A percentile compares a stretch with the other conserved stretches of the same genome.
These are phyloP conservation scores for Fusarium begoniae DNA, from an alignment of 2,329 filamentous ascomycete species.

Conservation along the genomic window DNA sequence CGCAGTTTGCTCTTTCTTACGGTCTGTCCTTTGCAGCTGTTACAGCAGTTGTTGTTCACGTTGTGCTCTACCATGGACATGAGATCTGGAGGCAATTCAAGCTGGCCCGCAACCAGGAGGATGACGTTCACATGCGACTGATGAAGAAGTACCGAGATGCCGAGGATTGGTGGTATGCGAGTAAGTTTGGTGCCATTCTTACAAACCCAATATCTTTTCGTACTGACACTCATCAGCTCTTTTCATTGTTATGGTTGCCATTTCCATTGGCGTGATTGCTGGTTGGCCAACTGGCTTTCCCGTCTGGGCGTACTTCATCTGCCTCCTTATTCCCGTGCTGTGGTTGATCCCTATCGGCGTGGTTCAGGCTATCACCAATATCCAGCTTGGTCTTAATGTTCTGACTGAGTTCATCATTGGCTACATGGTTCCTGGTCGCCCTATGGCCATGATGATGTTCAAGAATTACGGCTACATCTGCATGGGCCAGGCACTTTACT, in stretches of 20 bases:
- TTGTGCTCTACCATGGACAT: conserved; percentile 63
- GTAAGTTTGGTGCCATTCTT: conserved; percentile 51
- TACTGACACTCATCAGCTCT: conserved; percentile 47
- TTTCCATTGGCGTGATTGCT: conserved; percentile 64
- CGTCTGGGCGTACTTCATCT: conserved; percentile 67
- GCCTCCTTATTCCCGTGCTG: conserved; percentile 64
- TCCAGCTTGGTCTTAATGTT: conserved; percentile 74
- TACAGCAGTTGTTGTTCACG: conserved; percentile 67
- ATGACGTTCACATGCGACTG: conserved; percentile 67
- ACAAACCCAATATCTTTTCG: conserved; percentile 33
- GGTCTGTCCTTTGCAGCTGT: conserved; percentile 75
- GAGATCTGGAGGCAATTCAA: conserved; percentile 65
- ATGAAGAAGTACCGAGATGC: conserved; percentile 70
- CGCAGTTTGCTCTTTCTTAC: conserved; percentile 68
- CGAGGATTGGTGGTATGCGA: conserved; percentile 67
- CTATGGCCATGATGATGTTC: conserved; percentile 81
- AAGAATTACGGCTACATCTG: conserved; percentile 77
- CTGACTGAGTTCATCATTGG: conserved; percentile 78
- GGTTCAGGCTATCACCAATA: conserved; percentile 69
- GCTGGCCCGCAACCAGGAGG: conserved; percentile 64
- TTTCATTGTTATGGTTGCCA: conserved; percentile 62
- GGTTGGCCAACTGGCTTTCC: conserved; percentile 67
- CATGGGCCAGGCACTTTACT: conserved; percentile 73
- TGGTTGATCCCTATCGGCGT: conserved; percentile 71
- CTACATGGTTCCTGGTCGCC: conserved; percentile 76